Conservation (phyloP, 225 moss, liverwort and hornwort species). For the Thuidium tamariscinum region DNA sequence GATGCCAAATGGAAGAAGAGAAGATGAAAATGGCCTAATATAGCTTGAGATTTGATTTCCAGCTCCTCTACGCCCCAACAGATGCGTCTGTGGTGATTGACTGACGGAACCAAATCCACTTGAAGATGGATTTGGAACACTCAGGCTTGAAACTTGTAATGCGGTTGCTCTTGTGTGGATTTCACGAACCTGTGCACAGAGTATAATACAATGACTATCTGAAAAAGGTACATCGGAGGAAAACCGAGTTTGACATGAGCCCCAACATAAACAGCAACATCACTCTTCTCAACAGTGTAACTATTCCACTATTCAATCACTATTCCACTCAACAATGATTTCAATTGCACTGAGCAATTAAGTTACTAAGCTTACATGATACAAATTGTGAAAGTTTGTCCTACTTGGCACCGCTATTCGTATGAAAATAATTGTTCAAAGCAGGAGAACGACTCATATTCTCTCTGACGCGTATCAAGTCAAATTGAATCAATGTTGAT, state of each 20-base stretch:
- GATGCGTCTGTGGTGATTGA: slow-evolving; percentile 17
- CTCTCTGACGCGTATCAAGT: not conserved
- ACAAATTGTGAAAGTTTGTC: not conserved
- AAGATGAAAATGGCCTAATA: not conserved
- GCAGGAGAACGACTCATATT: not conserved
- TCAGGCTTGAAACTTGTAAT: not conserved
- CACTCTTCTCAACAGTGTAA: not conserved
- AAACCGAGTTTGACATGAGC: not conserved
- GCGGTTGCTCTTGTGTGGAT: slow-evolving; percentile 4
- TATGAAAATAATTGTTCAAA: not conserved
- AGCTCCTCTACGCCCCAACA: slow-evolving; percentile 8
- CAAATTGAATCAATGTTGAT: not conserved
- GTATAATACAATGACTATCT: not conserved
- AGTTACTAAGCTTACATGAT: not conserved
- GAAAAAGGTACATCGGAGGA: not conserved
- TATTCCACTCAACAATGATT: not conserved
- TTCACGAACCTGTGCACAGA: slow-evolving; percentile 16
- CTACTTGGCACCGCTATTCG: not conserved
- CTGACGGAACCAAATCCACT: slow-evolving; percentile 5
- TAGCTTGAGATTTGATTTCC: not conserved
- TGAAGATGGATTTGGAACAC: not conserved
- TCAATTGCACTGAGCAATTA: not conserved
- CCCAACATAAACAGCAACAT: not conserved
- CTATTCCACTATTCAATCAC: not conserved
- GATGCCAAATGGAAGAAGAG: slow-evolving; percentile 24